Evolutionary conservation across 306 rosid genomes (phyloP).

Genomic region (Lathyrus aphaca): DNA sequence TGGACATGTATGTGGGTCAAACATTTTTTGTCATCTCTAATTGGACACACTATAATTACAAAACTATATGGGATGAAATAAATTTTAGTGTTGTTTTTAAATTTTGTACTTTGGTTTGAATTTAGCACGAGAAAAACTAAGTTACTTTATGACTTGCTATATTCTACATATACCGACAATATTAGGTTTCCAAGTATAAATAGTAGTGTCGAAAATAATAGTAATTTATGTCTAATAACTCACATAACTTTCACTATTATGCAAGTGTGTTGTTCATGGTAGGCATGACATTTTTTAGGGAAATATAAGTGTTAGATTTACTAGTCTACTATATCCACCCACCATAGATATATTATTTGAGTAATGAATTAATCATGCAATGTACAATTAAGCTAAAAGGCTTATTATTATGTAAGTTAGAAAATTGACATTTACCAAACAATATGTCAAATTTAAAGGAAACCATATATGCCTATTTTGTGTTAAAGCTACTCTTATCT

Average conservation of each 20-base stretch:
- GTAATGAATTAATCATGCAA: slow-evolving; percentile 44
- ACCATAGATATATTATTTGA: slow-evolving; percentile 31
- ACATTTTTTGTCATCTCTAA: background rate
- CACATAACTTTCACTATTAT: slow-evolving; percentile 41
- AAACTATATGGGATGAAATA: slow-evolving; percentile 25
- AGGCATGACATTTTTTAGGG: slow-evolving; percentile 44
- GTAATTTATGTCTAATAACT: slow-evolving; percentile 37
- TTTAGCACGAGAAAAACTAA: slow-evolving; percentile 28
- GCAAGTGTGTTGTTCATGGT: slow-evolving; percentile 46
- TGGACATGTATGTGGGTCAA: no score
- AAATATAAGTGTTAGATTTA: slow-evolving; percentile 32
- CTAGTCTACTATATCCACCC: slow-evolving; percentile 40
- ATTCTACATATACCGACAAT: slow-evolving; percentile 34
- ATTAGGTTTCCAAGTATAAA: slow-evolving; percentile 40
- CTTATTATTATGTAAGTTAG: slow-evolving; percentile 31
- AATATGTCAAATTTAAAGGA: slow-evolving; percentile 43
- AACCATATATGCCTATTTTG: slow-evolving; percentile 37
- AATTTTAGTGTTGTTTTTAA: slow-evolving; percentile 29
- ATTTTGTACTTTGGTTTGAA: background rate
- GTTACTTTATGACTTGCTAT: slow-evolving; percentile 29
- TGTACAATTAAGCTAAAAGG: slow-evolving; percentile 44
- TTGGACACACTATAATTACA: slow-evolving; percentile 18
- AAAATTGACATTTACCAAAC: slow-evolving; percentile 59
- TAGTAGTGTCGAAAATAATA: slow-evolving; percentile 34
- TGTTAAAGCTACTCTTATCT: slow-evolving; percentile 40